Evolutionary conservation across 352 stramenopile genomes (phyloP), one percentile per base, ranked within the genome.

Genomic region (Chrysophaeum taylorii): DNA sequence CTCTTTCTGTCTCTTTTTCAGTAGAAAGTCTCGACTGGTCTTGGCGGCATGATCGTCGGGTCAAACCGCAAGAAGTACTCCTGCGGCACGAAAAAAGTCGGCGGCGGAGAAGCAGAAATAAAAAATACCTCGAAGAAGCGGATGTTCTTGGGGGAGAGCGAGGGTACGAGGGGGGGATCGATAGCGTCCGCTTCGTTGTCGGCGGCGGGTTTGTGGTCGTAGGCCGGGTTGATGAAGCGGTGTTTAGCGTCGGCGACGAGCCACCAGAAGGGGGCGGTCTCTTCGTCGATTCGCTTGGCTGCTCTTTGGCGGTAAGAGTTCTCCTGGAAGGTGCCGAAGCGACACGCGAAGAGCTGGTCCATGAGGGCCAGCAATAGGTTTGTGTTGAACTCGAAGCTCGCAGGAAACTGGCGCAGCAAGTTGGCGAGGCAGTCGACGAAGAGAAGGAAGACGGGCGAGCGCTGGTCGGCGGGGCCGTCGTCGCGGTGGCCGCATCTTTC

Each of bases 381-480:
- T 2, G 78, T 73, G 39, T 85, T 92, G 72, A 93, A 93, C 79
- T 99, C 94, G 74, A 96, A 99, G 71, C 88, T 88, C 16, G 86
- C 86, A 25, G 95, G 94, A 74, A 94, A 97, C 75, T 98, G 93
- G 41, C 92, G 87, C 38, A 96, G 79, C 39, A 98, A 84, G 80
- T 99, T 95, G 84, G 90, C 98, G 2, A 98, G 89, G 73, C 91
- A 98, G 83, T 99, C 96, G 37, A 99, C 73, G 82, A 95, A 99
- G 68, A 98, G 89, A 33, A 98, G 70, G 79, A 99, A 99, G 63
- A 99, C 92, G 2, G 95, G 96, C 57, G 94, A 97, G 37, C 92
- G 86, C 78, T 99, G 89, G 48, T 97, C 90, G 69, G 98, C 87
- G 61, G 97, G 90, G 36, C 57, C 62, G 5, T 64, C 50, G 4